Evolutionary conservation across 176 grass and related monocot species (phyloP), one percentile per base, ranked within the genome.

Genomic region (Phyllostachys edulis): DNA sequence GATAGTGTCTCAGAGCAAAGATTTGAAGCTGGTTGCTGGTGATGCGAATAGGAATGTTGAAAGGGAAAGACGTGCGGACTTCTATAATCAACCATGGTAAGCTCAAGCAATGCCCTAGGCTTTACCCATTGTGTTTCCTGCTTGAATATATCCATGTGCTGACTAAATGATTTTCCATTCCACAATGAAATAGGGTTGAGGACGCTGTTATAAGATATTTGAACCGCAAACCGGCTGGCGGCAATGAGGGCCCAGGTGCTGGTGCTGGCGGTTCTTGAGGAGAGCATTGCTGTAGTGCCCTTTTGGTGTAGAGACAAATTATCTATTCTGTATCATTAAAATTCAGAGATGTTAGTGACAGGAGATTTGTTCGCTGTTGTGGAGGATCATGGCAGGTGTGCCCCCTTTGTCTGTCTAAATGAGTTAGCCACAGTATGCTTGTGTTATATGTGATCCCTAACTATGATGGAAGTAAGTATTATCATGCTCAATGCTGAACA

Each of bases 11-110:
- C 96, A 98, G 72, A 98, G 93, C 81, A 98, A 87, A 87, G 93
- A 98, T 85, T 98, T 98, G 85, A 98, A 98, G 91, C 85, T 98
- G 60, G 91, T 95, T 49, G 83, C 87, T 1, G 96, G 96, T 59
- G 92, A 98, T 85, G 89, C 89, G 1, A 98, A 82, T 78, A 92
- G 87, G 67, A 98, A 90, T 90, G 63, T 88, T 80, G 96, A 98
- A 20, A 93, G 83, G 87, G 93, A 98, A 84, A 89, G 91, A 20
- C 92, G 91, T 12, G 93, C 96, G 0, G 91, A 98, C 72, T 98
- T 95, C 65, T 98, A 95, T 76, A 95, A 90, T 69, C 96, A 95
- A 85, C 93, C 93, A 62, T 98, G 96, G 96, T 98, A 80, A 80
- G 77, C 75, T 78, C 72, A 62, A 57, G 70, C 32, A 71, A 78